Base-by-base conservation (phyloP, 805 yeast genomes). In the Suhomyces tanzawaensis region DNA sequence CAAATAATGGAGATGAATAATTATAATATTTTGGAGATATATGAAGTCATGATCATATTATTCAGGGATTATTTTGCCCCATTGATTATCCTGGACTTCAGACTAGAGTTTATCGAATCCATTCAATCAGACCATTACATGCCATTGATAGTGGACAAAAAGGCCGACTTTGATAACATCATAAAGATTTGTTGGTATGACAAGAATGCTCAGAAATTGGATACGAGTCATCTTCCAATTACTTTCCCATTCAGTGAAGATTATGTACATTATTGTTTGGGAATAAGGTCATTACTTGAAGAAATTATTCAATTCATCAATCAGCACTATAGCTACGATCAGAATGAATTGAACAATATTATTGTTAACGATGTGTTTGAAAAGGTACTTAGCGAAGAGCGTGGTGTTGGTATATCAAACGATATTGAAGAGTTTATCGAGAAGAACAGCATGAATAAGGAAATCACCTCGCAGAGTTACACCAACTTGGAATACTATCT, bases 401-500 rank as follows among this genome's bases (percentile, higher is more conserved):
- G 57, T 12, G 66, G 64, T 1, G 53, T 76, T 30, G 77, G 85
- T 2, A 84, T 91, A 1, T 75, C 87, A 48, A 69, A 69, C 41
- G 73, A 66, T 43, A 60, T 69, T 28, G 77, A 81, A 42, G 76
- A 85, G 33, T 72, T 76, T 40, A 71, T 73, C 11, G 79, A 80
- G 43, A 72, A 84, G 34, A 74, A 78, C 47, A 74, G 89, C 2
- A 77, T 82, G 9, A 85, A 89, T 45, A 85, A 95, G 54, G 98
- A 91, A 60, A 90, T 88, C 48, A 76, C 88, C 19, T 83, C 96
- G 0, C 98, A 93, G 65, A 86, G 87, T 48, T 71, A 86, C 48
- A 83, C 93, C 41, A 89, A 93, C 57, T 66, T 91, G 51, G 96
- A 91, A 55, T 87, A 85, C 57, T 91, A 90, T 58, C 72, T 85